A percentile compares a stretch with the other conserved stretches of the same genome.
phyloP scores from a whole-genome alignment of 768 basidiomycete genomes.

The Mycena maculata region DNA sequence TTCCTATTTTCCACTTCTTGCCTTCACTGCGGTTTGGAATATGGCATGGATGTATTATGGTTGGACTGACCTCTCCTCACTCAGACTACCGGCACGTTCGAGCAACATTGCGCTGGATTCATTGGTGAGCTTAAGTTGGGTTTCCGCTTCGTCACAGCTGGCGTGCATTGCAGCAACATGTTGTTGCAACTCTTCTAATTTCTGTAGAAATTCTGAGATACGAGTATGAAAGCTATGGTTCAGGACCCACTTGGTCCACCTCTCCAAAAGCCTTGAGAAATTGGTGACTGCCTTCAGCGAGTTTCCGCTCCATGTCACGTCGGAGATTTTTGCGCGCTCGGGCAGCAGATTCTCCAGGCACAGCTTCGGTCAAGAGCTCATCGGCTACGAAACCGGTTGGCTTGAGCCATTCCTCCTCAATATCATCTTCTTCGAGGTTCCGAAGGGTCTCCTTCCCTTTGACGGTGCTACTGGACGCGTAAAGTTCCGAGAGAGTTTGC shows the following conservation, averaged over 20 bases:
- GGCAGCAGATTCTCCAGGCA: conserved; percentile 73
- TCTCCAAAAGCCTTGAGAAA: conserved; percentile 89
- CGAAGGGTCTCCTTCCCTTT: conserved; percentile 50
- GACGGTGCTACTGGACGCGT: conserved; percentile 50
- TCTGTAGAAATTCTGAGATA: conserved; percentile 59
- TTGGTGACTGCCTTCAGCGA: conserved; percentile 83
- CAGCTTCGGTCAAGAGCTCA: conserved; percentile 43
- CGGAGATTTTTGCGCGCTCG: conserved; percentile 83
- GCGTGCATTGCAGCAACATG: conserved; percentile 84
- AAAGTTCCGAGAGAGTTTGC: conserved; percentile 84
- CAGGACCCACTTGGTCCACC: conserved; percentile 84
- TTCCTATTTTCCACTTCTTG: conserved; percentile 77
- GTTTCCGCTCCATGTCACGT: conserved; percentile 85
- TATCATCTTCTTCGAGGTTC: conserved; percentile 48
- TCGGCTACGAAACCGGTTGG: conserved; percentile 30
- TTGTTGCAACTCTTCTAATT: conserved; percentile 81
- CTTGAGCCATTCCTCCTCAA: conserved; percentile 42
- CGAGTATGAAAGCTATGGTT: conserved; percentile 10
- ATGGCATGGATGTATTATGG: neutral
- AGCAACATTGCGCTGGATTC: conserved; percentile 82
- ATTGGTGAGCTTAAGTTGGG: conserved; percentile 78
- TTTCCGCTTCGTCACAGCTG: conserved; percentile 87
- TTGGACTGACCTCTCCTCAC: conserved; percentile 71
- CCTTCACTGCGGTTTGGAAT: conserved; percentile 50
- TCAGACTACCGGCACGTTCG: conserved; percentile 83